These are phyloP conservation scores for Exophiala dermatitidis DNA, from an alignment of 2,329 filamentous ascomycete genomes.

Conservation along the genomic window DNA sequence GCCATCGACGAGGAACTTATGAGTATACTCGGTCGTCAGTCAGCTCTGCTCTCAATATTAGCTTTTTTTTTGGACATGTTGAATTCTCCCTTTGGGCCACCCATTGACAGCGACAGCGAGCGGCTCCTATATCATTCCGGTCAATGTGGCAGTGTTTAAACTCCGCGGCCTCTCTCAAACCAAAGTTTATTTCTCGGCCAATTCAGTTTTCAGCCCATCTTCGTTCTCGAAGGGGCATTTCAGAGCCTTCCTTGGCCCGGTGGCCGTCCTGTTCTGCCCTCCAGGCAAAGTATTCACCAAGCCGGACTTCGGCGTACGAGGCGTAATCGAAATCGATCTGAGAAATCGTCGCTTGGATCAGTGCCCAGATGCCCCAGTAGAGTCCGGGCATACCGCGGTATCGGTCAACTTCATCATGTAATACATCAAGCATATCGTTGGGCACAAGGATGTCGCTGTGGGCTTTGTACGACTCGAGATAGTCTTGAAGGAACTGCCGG, in stretches of 20 bases:
- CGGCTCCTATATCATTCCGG: too few relatives aligned
- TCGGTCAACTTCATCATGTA: slow-evolving; percentile 74
- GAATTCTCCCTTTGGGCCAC: not conserved
- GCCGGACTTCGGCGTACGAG: slow-evolving; percentile 73
- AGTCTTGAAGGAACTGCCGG: slow-evolving; percentile 73
- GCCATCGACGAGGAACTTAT: too few relatives aligned
- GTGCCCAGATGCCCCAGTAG: slow-evolving; percentile 82
- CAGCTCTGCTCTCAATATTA: too few relatives aligned
- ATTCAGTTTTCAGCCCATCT: slow-evolving; percentile 60
- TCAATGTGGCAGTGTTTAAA: not conserved
- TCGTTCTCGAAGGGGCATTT: slow-evolving; percentile 67
- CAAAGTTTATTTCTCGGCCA: not conserved
- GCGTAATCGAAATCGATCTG: slow-evolving; percentile 97
- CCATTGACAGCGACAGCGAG: not conserved
- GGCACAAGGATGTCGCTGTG: slow-evolving; percentile 40
- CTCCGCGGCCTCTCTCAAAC: not conserved
- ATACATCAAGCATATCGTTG: slow-evolving; percentile 51
- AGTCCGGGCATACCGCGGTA: slow-evolving; percentile 89
- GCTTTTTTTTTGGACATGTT: too few relatives aligned
- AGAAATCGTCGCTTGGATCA: slow-evolving; percentile 90
- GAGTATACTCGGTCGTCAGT: too few relatives aligned
- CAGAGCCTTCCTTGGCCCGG: slow-evolving; percentile 47
- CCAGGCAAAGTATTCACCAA: slow-evolving; percentile 93
- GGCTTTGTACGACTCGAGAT: slow-evolving; percentile 66
- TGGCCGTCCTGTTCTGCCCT: slow-evolving; percentile 61